Evolutionary conservation across 2,329 filamentous ascomycete genomes (phyloP).

Genomic region (Rhexocercosporidium sp.): DNA sequence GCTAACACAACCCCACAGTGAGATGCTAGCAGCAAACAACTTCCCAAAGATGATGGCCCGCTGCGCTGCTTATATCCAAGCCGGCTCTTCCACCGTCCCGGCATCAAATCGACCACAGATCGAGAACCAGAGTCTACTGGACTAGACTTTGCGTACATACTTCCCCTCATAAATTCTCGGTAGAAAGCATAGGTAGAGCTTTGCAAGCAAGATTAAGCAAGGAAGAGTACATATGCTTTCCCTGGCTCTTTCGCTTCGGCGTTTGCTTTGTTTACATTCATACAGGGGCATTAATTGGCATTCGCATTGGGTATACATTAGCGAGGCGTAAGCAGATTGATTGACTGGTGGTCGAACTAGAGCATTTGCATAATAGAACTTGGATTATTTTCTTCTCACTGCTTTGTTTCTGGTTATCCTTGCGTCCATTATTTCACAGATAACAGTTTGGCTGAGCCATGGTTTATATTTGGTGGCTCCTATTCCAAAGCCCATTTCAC

Average conservation of each 20-base stretch:
- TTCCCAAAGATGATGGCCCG: slow-evolving; percentile 68
- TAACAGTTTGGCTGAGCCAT: no score
- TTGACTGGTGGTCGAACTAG: not conserved
- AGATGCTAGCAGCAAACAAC: slow-evolving; percentile 80
- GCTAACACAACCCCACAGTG: slow-evolving; percentile 49
- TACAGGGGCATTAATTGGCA: not conserved
- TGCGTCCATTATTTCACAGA: not conserved
- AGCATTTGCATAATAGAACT: slow-evolving; percentile 4
- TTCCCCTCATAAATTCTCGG: not conserved
- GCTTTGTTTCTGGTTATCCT: no score
- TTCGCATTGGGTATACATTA: not conserved
- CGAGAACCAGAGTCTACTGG: not conserved
- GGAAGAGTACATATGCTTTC: not conserved
- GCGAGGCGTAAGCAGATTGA: slow-evolving; percentile 9
- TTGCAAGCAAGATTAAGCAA: not conserved
- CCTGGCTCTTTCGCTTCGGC: not conserved
- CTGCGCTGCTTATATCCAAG: slow-evolving; percentile 29
- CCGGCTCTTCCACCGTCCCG: not conserved
- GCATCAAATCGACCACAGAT: not conserved
- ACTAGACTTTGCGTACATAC: not conserved
- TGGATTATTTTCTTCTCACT: not conserved
- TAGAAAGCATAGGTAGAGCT: not conserved
- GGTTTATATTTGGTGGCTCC: no score
- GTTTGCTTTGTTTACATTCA: not conserved
- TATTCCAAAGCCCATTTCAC: no score